phyloP scores from a whole-genome alignment of 139 green algal genomes.

The Chlorella sp. region DNA sequence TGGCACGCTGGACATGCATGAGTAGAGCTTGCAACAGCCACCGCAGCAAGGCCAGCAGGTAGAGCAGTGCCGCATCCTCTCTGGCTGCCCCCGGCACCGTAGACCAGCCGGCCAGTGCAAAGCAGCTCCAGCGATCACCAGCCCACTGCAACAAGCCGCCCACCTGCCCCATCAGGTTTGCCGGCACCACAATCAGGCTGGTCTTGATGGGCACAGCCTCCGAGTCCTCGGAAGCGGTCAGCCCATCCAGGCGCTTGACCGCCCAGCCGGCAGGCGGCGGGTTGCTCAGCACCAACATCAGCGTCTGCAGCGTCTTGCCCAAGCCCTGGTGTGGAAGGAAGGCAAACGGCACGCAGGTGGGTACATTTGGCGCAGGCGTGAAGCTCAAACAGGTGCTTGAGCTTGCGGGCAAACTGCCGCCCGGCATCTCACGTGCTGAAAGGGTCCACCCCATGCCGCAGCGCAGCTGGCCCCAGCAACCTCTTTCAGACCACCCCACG shows the following conservation, averaged over 20 bases:
- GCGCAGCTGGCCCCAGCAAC: too few species aligned
- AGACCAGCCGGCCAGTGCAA: background rate
- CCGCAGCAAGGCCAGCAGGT: background rate
- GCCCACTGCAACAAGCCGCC: background rate
- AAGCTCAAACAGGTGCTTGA: too few species aligned
- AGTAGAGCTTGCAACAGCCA: too few species aligned
- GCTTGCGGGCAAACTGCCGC: too few species aligned
- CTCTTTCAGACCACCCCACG: background rate
- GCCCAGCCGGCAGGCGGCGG: slow-evolving; percentile 49
- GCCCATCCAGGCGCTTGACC: slow-evolving; percentile 21
- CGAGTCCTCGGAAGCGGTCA: background rate
- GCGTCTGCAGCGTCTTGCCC: slow-evolving; percentile 62
- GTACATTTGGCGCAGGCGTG: too few species aligned
- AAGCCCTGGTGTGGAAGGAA: slow-evolving; percentile 27
- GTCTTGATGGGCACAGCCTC: slow-evolving; percentile 56
- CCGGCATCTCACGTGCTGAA: background rate
- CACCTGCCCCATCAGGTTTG: slow-evolving; percentile 15
- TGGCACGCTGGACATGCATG: background rate
- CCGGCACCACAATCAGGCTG: slow-evolving; percentile 56
- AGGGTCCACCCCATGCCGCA: background rate
- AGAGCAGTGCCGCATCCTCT: background rate
- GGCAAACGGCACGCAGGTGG: too few species aligned
- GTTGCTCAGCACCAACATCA: slow-evolving; percentile 62
- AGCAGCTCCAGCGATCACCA: background rate
- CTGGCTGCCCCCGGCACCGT: background rate